Base-by-base conservation (phyloP, 768 basidiomycete genomes). In the Mycena venus region DNA sequence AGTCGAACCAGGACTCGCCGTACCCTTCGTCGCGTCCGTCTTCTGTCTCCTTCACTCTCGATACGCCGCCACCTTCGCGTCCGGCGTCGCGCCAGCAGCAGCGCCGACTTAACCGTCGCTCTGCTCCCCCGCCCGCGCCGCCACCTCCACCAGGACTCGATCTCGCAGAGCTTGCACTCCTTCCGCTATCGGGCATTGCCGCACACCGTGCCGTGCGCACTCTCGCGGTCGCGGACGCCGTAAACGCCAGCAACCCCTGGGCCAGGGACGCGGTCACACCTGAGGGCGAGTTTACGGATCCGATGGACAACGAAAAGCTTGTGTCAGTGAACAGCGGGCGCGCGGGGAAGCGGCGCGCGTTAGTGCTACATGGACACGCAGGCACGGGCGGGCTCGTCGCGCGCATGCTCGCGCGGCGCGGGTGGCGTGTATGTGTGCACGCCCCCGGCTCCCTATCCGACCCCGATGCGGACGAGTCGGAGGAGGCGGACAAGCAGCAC, bases 121-220 rank as follows among this genome's bases (percentile, higher is more conserved):
- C 63, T 32, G 58, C 53, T 17, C 73, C 75, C 4, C 61, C 74
- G 6, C 40, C 60, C 21, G 27, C 55, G n/a, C 40, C 70, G 15
- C 58, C 62, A 21, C 71, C 77, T 1, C 71, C 68, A 3, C 76
- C 72, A 4, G 56, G 78, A 27, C 80, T 91, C 32, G 84, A 91
- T 1, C 81, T 96, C 32, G 92, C 94, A 68, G 94, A 96, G 80
- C 89, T 97, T 19, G 93, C 96, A 1, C 88, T 96, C 25, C 86
- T 98, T 0, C 94, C 97, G 3, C 84, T 96, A 55, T n/a, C 34
- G 7, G 96, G 94, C 4, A 85, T 98, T 29, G 88, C 92, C n/a
- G 95, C 96, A 0, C 92, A 95, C 78, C 91, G 96, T 17, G 95
- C 95, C 1, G 88, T 96, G 11, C 90, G 94, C 53, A 93, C 94